phyloP scores from a whole-genome alignment of 2,329 filamentous ascomycete species.

The Acrodontium crateriforme region DNA sequence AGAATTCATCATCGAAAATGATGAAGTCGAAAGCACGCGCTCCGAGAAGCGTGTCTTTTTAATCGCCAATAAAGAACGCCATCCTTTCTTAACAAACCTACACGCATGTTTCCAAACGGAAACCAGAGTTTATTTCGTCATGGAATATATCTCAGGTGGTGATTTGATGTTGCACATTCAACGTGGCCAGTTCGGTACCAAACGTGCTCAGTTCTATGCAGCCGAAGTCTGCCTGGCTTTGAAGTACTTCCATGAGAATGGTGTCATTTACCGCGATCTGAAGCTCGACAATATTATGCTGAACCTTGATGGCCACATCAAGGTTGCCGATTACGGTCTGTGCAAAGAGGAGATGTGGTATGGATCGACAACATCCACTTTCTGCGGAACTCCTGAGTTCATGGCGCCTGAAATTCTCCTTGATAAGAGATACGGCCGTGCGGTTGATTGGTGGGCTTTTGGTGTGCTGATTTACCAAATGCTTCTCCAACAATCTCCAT shows the following conservation, averaged over 20 bases:
- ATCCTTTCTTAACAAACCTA: conserved; percentile 87
- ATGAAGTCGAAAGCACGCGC: conserved; percentile 93
- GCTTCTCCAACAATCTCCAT: conserved; percentile 96
- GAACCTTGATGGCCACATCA: conserved; percentile 92
- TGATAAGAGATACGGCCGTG: conserved; percentile 95
- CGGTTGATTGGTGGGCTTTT: conserved; percentile 99
- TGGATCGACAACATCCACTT: conserved; percentile 88
- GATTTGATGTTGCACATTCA: conserved; percentile 99
- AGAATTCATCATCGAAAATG: conserved; percentile 99
- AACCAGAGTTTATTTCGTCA: conserved; percentile 96
- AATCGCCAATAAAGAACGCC: conserved; percentile 90
- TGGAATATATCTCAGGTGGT: conserved; percentile 98
- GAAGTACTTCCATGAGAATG: conserved; percentile 99
- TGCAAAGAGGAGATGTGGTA: conserved; percentile 99
- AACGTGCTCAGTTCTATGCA: conserved; percentile 94
- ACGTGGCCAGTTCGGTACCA: conserved; percentile 86
- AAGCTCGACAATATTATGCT: conserved; percentile 83
- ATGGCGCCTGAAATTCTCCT: conserved; percentile 98
- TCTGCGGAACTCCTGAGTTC: conserved; percentile 98
- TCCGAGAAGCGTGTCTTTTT: conserved; percentile 97
- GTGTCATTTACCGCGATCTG: conserved; percentile 83
- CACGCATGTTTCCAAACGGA: conserved; percentile 99
- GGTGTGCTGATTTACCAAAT: conserved; percentile 98
- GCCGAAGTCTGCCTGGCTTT: conserved; percentile 92
- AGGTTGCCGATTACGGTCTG: conserved; percentile 95